A percentile compares a stretch with the other conserved stretches of the same genome.
Evolutionary conservation across 176 grass and related monocot genomes (phyloP).

Genomic region (Calamus simplicifolius): DNA sequence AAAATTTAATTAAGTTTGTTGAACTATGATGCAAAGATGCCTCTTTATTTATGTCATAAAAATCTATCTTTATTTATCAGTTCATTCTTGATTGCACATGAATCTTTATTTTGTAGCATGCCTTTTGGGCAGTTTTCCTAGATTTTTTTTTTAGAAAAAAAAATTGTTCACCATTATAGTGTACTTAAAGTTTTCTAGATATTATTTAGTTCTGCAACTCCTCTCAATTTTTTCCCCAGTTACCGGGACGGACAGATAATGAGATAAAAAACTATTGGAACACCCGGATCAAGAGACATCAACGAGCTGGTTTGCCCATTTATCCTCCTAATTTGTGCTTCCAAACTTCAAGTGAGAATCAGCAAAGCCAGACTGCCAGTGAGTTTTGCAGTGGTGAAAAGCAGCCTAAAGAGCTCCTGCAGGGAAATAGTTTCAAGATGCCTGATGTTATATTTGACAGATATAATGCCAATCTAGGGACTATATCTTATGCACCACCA

Average conservation of each 20-base stretch:
- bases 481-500: conserved; percentile 49
- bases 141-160: too few relatives aligned
- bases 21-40: too few relatives aligned
- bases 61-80: too few relatives aligned
- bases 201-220: conserved; percentile 5
- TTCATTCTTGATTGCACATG: too few relatives aligned
- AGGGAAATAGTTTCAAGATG: conserved; percentile 39
- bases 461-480: conserved; percentile 32
- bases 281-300: conserved; percentile 85
- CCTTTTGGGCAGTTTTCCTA: too few relatives aligned
- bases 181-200: too few relatives aligned
- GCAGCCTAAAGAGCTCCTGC: conserved; percentile 36
- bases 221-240: conserved; percentile 38
- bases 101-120: too few relatives aligned
- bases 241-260: conserved; percentile 96
- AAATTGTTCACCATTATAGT: too few relatives aligned
- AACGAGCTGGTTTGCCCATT: conserved; percentile 60
- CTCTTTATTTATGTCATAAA: too few relatives aligned
- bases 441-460: conserved; percentile 58
- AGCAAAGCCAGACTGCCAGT: conserved; percentile 24
- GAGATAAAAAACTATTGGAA: conserved; percentile 99
- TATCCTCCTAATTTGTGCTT: conserved; percentile 58
- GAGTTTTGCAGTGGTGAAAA: conserved; percentile 44
- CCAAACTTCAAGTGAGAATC: conserved; percentile 50
- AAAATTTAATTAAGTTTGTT: too few relatives aligned